These are phyloP conservation scores for Trichoderma sp. DNA, from an alignment of 2,329 filamentous ascomycete genomes.

Conservation along the genomic window DNA sequence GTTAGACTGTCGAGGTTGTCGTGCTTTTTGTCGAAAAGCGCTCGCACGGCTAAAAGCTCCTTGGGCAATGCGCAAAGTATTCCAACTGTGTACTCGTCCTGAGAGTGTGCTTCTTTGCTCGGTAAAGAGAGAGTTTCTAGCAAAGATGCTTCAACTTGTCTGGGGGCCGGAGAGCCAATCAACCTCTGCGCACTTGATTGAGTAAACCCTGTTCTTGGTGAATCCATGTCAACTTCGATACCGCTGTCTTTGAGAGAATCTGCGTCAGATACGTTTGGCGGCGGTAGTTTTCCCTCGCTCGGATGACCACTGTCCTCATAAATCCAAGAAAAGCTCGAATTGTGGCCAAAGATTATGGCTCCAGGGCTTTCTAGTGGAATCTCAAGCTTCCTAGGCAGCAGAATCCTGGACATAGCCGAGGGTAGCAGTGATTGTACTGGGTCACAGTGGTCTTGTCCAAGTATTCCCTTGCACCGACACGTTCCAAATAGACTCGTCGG, in stretches of 20 bases:
- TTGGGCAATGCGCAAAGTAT: slow-evolving; percentile 30
- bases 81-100: slow-evolving; percentile 25
- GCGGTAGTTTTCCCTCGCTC: not conserved
- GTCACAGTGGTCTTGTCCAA: not conserved
- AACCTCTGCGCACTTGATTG: not conserved
- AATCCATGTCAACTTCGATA: not conserved
- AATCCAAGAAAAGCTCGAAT: slow-evolving; percentile 7
- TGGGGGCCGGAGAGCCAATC: not conserved
- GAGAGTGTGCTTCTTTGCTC: not conserved
- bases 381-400: not conserved
- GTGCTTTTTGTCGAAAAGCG: slow-evolving; percentile 29
- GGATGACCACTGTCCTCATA: slow-evolving; percentile 16
- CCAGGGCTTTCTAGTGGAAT: not conserved
- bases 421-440: slow-evolving; percentile 1
- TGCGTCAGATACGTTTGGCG: not conserved
- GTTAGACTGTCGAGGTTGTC: not conserved
- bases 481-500: not conserved
- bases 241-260: not conserved
- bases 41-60: slow-evolving; percentile 31
- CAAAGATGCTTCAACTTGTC: not conserved
- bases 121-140: not conserved
- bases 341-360: slow-evolving; percentile 22
- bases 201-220: not conserved
- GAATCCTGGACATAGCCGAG: not conserved
- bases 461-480: not conserved